Evolutionary conservation across 176 grass and related monocot genomes (phyloP), one percentile per base, ranked within the genome.

Genomic region (Bothriochloa decipiens): DNA sequence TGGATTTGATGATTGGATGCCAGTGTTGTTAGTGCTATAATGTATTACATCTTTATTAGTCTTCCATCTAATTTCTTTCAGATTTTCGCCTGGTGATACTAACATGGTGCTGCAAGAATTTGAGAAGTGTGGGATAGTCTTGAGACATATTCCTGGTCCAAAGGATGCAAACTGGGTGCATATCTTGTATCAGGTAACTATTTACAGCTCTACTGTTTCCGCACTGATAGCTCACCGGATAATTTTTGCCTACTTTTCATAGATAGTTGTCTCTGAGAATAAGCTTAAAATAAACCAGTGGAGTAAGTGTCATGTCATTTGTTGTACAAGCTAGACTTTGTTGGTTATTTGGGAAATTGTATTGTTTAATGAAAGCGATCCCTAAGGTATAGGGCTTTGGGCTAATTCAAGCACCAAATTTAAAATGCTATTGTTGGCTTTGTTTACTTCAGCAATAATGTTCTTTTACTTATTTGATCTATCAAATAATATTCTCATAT

Each of bases 101-200:
- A 96, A 92, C 79, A 58, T 94, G 84, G 91, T 96, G 70, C 75
- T 96, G 12, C 86, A 84, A 79, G 96, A 99, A 76, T 99, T 99
- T 69, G 93, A 96, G 86, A 99, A 96, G 87, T 99, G 96, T 77
- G 93, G 96, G 49, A 68, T 88, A 62, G 83, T 96, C 67, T 68
- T 94, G 81, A 95, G 86, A 77, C 90, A 91, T 72, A 87, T 94
- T 14, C 88, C 78, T 65, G 96, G 96, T 76, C 91, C 96, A 80
- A 92, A 83, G 83, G 83, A 96, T 84, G 91, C 86, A 4, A 99
- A 96, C 75, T 98, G 96, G 93, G 91, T 96, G 83, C 89, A 99
- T 89, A 89, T 92, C 37, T 85, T 96, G 68, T 99, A 94, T 80
- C 89, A 90, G 96, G 96, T 96, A 87, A 82, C 39, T 53, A 37